Conservation (phyloP, 2,329 filamentous ascomycete species). For the Zymoseptoria ardabiliae region DNA sequence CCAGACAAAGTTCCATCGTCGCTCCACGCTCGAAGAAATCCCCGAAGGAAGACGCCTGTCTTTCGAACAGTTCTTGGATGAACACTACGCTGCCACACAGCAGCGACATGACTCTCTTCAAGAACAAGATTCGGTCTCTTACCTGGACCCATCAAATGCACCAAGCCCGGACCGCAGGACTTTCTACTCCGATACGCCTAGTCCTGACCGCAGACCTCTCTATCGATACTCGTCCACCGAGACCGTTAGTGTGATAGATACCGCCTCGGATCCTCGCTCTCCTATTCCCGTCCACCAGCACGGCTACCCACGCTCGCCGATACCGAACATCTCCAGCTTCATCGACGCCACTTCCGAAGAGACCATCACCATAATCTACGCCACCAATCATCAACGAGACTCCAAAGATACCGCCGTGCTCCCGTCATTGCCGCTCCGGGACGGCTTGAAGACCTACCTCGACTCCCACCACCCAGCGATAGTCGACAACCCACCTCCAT, state of each 20-base stretch:
- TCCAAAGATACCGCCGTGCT: neutral
- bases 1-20: neutral
- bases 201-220: neutral
- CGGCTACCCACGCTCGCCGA: neutral
- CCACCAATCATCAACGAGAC: neutral
- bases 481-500: conserved; percentile 3
- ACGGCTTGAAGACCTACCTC: neutral
- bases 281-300: neutral
- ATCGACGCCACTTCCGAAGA: neutral
- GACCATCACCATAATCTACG: neutral
- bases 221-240: neutral
- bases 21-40: neutral
- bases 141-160: neutral
- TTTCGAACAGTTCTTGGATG: neutral
- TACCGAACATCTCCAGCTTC: neutral
- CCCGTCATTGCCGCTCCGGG: neutral
- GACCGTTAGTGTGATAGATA: neutral
- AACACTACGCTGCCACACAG: neutral
- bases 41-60: neutral
- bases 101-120: neutral
- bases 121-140: neutral
- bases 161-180: neutral
- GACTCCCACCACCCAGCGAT: conserved; percentile 2
- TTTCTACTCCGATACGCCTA: neutral
- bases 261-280: neutral